phyloP scores from a whole-genome alignment of 2,329 filamentous ascomycete species.

The Pestalotiopsis sp. region DNA sequence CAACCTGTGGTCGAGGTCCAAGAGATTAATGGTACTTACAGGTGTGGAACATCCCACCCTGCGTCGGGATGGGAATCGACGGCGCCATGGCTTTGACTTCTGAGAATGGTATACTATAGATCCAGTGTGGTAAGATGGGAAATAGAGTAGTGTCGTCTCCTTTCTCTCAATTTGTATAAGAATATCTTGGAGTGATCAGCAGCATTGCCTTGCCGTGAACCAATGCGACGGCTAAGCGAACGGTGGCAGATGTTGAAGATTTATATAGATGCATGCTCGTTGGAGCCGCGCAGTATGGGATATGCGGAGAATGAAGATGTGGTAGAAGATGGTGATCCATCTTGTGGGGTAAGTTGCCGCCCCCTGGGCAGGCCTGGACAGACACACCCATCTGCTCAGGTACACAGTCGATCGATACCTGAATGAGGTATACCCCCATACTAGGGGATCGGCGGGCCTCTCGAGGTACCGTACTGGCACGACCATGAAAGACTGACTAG shows the following conservation, averaged over 20 bases:
- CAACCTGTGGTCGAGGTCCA: neutral
- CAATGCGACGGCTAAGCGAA: slow-evolving; percentile 28
- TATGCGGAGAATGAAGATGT: slow-evolving; percentile 29
- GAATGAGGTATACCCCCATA: slow-evolving; percentile 16
- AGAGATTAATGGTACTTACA: slow-evolving; percentile 27
- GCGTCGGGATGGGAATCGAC: slow-evolving; percentile 47
- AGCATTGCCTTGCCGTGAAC: slow-evolving; percentile 15
- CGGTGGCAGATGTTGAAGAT: slow-evolving; percentile 36
- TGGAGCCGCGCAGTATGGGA: slow-evolving; percentile 32
- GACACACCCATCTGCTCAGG: slow-evolving; percentile 21
- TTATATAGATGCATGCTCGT: slow-evolving; percentile 38
- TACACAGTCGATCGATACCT: slow-evolving; percentile 26
- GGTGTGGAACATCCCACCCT: slow-evolving; percentile 55
- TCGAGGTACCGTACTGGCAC: slow-evolving; percentile 20
- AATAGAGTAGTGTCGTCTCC: neutral
- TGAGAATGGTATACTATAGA: neutral
- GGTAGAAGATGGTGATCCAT: neutral
- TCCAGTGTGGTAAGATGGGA: neutral
- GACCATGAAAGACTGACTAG: neutral
- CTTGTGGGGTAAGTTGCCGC: slow-evolving; percentile 25
- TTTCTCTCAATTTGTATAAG: slow-evolving; percentile 7
- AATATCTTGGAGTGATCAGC: slow-evolving; percentile 24
- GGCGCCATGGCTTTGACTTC: slow-evolving; percentile 39
- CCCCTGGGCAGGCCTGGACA: neutral
- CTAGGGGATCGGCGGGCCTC: slow-evolving; percentile 26